These are phyloP conservation scores for Trichosanthes truncata DNA, from an alignment of 306 rosid genomes.

Conservation along the genomic window DNA sequence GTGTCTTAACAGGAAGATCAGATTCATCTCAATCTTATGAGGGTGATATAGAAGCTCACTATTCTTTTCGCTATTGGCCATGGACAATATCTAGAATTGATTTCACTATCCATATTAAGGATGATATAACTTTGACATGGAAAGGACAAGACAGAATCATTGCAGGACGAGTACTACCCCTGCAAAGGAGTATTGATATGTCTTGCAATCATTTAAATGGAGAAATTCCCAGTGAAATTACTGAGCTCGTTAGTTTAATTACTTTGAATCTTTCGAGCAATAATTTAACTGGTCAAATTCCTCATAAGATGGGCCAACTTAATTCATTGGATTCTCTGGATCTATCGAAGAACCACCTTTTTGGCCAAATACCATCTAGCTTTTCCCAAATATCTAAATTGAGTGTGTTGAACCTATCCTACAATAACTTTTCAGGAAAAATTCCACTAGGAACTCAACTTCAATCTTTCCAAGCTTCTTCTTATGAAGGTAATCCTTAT, in stretches of 20 bases:
- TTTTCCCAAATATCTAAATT: neutral
- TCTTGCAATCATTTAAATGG: neutral
- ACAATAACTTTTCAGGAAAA: neutral
- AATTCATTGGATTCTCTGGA: neutral
- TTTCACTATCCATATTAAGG: too few relatives aligned
- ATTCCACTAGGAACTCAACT: neutral
- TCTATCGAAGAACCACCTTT: neutral
- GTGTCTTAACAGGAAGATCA: neutral
- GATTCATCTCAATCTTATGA: too few relatives aligned
- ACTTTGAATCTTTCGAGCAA: neutral
- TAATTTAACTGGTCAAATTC: neutral
- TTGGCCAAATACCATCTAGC: neutral
- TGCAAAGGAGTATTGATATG: neutral
- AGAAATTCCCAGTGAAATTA: neutral
- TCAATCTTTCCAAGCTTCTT: neutral
- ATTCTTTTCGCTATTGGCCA: too few relatives aligned
- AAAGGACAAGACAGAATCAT: neutral
- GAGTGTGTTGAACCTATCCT: neutral
- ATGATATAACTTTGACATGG: neutral
- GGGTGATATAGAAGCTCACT: too few relatives aligned
- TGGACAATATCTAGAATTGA: too few relatives aligned
- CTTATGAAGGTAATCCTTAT: neutral
- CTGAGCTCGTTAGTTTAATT: neutral
- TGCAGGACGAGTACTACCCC: too few relatives aligned
- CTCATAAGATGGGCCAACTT: neutral